phyloP scores from a whole-genome alignment of 163 green algal genomes.

The Chlamydomonas reinhardtii region DNA sequence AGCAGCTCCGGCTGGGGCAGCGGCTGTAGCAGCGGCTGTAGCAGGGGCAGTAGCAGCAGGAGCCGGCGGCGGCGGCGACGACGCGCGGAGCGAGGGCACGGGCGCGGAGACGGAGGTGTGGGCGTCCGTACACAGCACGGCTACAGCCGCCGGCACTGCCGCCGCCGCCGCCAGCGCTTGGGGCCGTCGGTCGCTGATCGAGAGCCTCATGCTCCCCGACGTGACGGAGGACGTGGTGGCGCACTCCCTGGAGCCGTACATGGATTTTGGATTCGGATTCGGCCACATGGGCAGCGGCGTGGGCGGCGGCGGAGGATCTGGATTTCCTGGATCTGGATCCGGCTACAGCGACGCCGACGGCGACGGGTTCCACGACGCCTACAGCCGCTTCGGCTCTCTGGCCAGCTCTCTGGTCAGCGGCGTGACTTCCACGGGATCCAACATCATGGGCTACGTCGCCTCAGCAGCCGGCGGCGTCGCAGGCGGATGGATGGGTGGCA shows the following conservation, averaged over 20 bases:
- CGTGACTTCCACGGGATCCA: constrained; percentile 3
- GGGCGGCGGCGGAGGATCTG: not conserved
- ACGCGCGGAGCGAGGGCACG: not conserved
- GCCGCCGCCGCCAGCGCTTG: constrained; percentile 10
- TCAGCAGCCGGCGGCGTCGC: not conserved
- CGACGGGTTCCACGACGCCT: constrained; percentile 39
- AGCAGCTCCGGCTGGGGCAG: not conserved
- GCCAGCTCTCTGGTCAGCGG: constrained; percentile 30
- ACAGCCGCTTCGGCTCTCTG: constrained; percentile 24
- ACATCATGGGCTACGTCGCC: constrained; percentile 31
- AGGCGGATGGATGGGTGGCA: constrained; percentile 2
- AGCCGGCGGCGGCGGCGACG: not conserved
- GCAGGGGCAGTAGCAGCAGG: not conserved
- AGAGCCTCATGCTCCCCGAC: constrained; percentile 47
- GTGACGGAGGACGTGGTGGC: constrained; percentile 39
- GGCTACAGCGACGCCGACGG: constrained; percentile 7
- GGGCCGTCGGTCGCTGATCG: constrained; percentile 43
- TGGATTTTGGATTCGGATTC: not conserved
- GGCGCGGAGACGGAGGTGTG: not conserved
- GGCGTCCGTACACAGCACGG: not conserved
- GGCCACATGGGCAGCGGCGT: not conserved
- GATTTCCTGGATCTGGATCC: not conserved
- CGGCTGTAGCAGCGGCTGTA: not conserved
- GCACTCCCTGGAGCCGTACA: constrained; percentile 48
- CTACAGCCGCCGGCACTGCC: not conserved